These are phyloP conservation scores for Fraxinus greggii DNA, from an alignment of 305 asterid species.

Conservation along the genomic window DNA sequence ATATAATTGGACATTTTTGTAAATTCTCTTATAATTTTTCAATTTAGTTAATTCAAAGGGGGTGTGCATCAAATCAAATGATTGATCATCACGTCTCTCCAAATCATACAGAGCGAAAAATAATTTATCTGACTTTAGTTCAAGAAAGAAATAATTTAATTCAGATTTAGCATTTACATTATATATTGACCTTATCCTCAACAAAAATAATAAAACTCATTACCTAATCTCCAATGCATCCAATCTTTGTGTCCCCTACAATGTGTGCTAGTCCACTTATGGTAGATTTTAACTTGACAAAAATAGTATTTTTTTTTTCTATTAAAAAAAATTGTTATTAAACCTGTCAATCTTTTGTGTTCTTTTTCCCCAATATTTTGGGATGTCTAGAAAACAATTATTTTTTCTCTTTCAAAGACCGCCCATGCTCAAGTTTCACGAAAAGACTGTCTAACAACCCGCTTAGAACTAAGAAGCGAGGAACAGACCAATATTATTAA, in stretches of 20 bases:
- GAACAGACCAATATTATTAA: not conserved
- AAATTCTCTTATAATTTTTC: not conserved
- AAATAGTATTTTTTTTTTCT: no score
- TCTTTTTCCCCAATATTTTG: not conserved
- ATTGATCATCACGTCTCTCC: not conserved
- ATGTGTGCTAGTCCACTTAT: not conserved
- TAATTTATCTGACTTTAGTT: not conserved
- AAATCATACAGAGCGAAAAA: not conserved
- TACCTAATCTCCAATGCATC: not conserved
- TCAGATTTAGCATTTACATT: not conserved
- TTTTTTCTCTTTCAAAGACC: no score
- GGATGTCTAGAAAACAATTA: not conserved
- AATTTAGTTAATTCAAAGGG: not conserved
- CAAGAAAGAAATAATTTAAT: no score
- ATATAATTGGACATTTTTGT: not conserved
- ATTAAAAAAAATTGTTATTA: no score
- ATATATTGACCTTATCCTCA: not conserved
- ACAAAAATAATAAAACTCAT: not conserved
- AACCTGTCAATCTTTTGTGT: not conserved
- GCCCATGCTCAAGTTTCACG: not conserved
- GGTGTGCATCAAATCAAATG: not conserved
- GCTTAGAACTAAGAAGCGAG: not conserved
- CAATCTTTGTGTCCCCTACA: not conserved
- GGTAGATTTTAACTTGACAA: not conserved
- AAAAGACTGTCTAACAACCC: not conserved